Evolutionary conservation across 345 rosid genomes (phyloP).

Genomic region (Salix exigua): DNA sequence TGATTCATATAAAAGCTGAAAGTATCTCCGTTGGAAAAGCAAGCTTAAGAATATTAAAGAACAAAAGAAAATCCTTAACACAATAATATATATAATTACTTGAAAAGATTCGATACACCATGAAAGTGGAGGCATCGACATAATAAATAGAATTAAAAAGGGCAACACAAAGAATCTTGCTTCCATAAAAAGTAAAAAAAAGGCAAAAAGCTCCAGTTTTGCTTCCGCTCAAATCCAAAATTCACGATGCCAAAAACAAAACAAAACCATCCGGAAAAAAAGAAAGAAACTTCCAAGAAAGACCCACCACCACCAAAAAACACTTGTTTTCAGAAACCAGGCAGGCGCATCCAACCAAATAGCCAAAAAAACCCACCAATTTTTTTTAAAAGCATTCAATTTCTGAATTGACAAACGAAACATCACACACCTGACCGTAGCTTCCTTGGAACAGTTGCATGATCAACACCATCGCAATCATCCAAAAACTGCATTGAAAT

Average conservation of each 20-base stretch:
- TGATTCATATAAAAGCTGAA: conserved; percentile 18
- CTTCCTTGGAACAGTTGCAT: conserved; percentile 85
- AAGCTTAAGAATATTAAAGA: conserved; percentile 14
- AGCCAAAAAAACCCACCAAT: not conserved
- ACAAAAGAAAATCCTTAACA: conserved; percentile 5
- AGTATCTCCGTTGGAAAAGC: conserved; percentile 32
- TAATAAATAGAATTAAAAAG: conserved; percentile 19
- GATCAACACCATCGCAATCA: conserved; percentile 55
- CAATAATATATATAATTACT: not conserved
- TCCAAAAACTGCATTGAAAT: conserved; percentile 35
- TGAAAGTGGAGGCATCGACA: conserved; percentile 27
- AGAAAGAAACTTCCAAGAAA: conserved; percentile 49
- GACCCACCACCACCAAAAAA: conserved; percentile 22
- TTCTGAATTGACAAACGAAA: conserved; percentile 19
- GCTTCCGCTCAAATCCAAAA: conserved; percentile 48
- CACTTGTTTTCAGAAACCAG: conserved; percentile 11
- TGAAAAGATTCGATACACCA: conserved; percentile 26
- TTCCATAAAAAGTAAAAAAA: conserved; percentile 41
- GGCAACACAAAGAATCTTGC: conserved; percentile 42
- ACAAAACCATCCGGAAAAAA: not conserved
- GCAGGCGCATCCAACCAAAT: conserved; percentile 5
- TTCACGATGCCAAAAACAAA: conserved; percentile 14
- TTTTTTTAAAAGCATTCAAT: not conserved
- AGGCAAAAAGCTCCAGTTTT: conserved; percentile 37
- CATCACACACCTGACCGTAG: conserved; percentile 79